Evolutionary conservation across 2,329 filamentous ascomycete species (phyloP), one percentile per base, ranked within the genome.

Genomic region (Fusarium sp.): DNA sequence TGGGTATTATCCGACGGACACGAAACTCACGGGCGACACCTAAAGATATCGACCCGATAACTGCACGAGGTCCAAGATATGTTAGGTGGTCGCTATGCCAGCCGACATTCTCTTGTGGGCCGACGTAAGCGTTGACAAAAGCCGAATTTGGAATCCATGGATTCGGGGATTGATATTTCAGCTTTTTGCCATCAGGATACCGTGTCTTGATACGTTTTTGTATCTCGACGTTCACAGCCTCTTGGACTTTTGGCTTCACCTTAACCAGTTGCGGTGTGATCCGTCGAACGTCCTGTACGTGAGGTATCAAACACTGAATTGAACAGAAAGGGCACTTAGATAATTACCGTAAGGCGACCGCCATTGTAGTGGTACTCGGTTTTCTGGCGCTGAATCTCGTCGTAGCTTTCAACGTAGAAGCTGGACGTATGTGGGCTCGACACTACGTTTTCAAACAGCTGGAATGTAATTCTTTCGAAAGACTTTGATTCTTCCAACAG

Each of bases 21-120:
- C 95, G 89, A 70, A 99, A 98, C 74, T 97, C 93, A 9, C 95
- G 85, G n/a, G 92, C 88, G 0, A 98, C 95, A 1, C 95, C 95
- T 0, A 99, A 82, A 34, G 92, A 96, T 6, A 99, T 79, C 43
- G 92, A 96, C 1, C 93, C 95, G 56, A 98, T 98, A 22, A 96
- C 83, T 7, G 94, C 87, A 7, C 91, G 88, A 0, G 95, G 95
- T 0, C 95, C 95, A 1, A 98, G 84, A 72, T 98, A 98, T 0
- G 94, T 97, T 13, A 97, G 82, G 69, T 97, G 91, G 73, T 99
- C 95, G 32, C 91, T 88, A 76, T 99, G 95, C 77, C 92, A 98
- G 29, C 95, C 95, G 1, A 98, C 93, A 59, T 83, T 92, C 77
- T 98, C 87, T 10, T 87, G 82, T 0, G 87, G 89, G 0, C 93